Conservation (phyloP, 306 rosid species). For the Begonia masoniana region DNA sequence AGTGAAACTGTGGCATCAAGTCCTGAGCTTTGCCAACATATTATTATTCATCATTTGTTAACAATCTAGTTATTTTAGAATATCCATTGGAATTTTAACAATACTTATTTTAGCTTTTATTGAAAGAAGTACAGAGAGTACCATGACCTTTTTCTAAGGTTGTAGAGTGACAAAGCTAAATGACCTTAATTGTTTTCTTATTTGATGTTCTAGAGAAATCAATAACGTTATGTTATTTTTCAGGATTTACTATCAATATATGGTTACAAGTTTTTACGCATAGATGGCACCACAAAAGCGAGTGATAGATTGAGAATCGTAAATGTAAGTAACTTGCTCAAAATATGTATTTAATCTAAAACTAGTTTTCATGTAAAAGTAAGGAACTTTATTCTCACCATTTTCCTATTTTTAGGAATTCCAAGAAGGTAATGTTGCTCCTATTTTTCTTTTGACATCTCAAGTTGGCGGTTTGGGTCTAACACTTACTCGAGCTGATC, state of each 20-base stretch:
- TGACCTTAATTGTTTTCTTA: too few species aligned
- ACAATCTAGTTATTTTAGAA: too few species aligned
- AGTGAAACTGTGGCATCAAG: too few species aligned
- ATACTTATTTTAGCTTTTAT: too few species aligned
- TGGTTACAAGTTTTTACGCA: conserved; percentile 55
- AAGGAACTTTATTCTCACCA: neutral
- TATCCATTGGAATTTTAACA: too few species aligned
- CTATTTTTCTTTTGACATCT: conserved; percentile 88
- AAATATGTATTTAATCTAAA: neutral
- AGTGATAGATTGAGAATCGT: conserved; percentile 59
- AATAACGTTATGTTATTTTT: conserved; percentile 4
- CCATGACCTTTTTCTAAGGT: too few species aligned
- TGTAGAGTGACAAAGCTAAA: too few species aligned
- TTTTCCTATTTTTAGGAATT: conserved; percentile 43
- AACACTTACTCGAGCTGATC: conserved; percentile 91
- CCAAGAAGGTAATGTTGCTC: conserved; percentile 68
- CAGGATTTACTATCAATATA: conserved; percentile 51
- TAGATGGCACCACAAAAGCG: conserved; percentile 92
- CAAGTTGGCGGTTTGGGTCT: conserved; percentile 98
- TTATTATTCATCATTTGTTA: too few species aligned
- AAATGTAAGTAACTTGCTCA: conserved; percentile 39
- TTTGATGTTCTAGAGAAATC: too few species aligned
- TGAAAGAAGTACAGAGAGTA: too few species aligned
- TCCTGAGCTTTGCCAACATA: too few species aligned
- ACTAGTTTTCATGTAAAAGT: neutral